Evolutionary conservation across 805 yeast species (phyloP).

Genomic region (Candida loeiensis): DNA sequence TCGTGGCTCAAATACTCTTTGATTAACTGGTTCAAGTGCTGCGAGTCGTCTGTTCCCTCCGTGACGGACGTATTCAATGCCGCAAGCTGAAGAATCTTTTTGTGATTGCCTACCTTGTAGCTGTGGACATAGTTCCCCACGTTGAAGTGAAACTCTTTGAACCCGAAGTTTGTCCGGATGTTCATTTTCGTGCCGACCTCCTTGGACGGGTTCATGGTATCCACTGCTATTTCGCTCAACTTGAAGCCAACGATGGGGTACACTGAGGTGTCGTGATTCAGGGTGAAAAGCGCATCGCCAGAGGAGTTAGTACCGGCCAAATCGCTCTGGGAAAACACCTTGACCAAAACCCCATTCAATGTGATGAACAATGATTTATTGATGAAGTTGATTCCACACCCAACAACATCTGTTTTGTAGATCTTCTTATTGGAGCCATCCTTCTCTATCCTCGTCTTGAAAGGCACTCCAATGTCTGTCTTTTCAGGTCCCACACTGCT

Average conservation of each 20-base stretch:
- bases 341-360: conserved; percentile 64
- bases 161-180: conserved; percentile 54
- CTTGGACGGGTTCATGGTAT: conserved; percentile 3
- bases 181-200: conserved; percentile 13
- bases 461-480: conserved; percentile 34
- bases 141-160: conserved; percentile 56
- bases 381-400: conserved; percentile 77
- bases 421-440: conserved; percentile 36
- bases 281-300: conserved; percentile 14
- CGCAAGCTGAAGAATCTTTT: conserved; percentile 7
- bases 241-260: conserved; percentile 36
- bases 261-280: conserved; percentile 19
- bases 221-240: conserved; percentile 19
- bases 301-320: conserved; percentile 19
- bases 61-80: background rate
- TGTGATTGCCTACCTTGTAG: conserved; percentile 35
- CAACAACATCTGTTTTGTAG: conserved; percentile 58
- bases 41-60: conserved; percentile 21
- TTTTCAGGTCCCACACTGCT: conserved; percentile 31
- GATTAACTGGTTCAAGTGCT: conserved; percentile 29
- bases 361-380: conserved; percentile 68
- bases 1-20: conserved; percentile 38
- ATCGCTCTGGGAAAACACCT: conserved; percentile 23
- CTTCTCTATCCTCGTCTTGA: conserved; percentile 23
- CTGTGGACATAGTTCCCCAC: conserved; percentile 50